phyloP scores from a whole-genome alignment of 139 green algal genomes.

The Klebsormidium nitens region DNA sequence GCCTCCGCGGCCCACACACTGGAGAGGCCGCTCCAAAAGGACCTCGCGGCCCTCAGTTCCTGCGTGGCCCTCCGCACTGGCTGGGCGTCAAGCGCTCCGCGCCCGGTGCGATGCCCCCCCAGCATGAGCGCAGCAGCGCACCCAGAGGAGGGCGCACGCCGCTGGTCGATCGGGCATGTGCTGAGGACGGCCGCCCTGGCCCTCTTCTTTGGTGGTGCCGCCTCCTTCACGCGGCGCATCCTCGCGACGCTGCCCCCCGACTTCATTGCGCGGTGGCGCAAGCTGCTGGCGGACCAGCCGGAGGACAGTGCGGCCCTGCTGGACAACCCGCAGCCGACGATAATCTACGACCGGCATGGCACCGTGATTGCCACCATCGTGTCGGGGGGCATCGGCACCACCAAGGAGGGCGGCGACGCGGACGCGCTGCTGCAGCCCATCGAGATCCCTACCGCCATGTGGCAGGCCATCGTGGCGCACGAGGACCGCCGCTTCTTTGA shows the following conservation, averaged over 20 bases:
- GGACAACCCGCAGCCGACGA: conserved; percentile 6
- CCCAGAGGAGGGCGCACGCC: too few species aligned
- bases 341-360: conserved; percentile 40
- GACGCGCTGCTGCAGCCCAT: conserved; percentile 8
- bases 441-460: conserved; percentile 39
- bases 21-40: too few species aligned
- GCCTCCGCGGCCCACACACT: too few species aligned
- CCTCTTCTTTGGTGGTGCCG: conserved; percentile 23
- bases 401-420: neutral
- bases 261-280: conserved; percentile 32
- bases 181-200: too few species aligned
- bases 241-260: conserved; percentile 35
- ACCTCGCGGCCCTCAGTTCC: too few species aligned
- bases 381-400: conserved; percentile 26
- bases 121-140: too few species aligned
- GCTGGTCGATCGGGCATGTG: too few species aligned
- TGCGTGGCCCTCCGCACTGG: too few species aligned
- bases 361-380: conserved; percentile 40
- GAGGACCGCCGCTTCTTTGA: conserved; percentile 58
- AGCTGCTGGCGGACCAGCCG: conserved; percentile 28
- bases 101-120: too few species aligned
- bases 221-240: conserved; percentile 9
- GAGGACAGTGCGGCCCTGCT: neutral
- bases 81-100: too few species aligned
- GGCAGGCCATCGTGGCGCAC: conserved; percentile 49